Evolutionary conservation across 163 green algal species (phyloP), one percentile per base, ranked within the genome.

Genomic region (Trebouxiophyceae sp.): DNA sequence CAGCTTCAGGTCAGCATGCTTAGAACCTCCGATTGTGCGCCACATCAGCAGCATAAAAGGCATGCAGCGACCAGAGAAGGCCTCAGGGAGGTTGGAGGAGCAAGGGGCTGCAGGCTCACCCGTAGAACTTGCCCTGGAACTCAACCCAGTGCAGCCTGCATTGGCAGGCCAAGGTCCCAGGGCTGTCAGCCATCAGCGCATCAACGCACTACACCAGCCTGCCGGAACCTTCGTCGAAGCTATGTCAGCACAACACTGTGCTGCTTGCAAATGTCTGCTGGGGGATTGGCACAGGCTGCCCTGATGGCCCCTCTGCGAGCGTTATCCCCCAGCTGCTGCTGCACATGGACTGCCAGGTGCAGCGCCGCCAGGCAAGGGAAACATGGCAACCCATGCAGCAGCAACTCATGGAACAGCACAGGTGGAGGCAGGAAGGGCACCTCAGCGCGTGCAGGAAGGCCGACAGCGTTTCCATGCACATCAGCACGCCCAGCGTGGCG

Each of bases 361-460:
- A 98, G n/a, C n/a, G n/a, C n/a, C n/a, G n/a, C n/a, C n/a, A n/a
- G n/a, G n/a, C n/a, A n/a, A n/a, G n/a, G n/a, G n/a, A n/a, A n/a
- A n/a, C n/a, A n/a, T n/a, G n/a, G n/a, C n/a, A n/a, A n/a, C n/a
- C n/a, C n/a, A n/a, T n/a, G n/a, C n/a, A n/a, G n/a, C n/a, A n/a
- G n/a, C n/a, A n/a, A n/a, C n/a, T n/a, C n/a, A n/a, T n/a, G n/a
- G n/a, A n/a, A n/a, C n/a, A n/a, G n/a, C n/a, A n/a, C n/a, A n/a
- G n/a, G n/a, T n/a, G n/a, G n/a, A n/a, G n/a, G n/a, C n/a, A n/a
- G n/a, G n/a, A 45, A 56, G 33, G 85, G n/a, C n/a, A n/a, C n/a
- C n/a, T n/a, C 65, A 99, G 81, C 1, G 94, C 94, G 69, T 99
- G 94, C 54, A 99, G 82, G 81, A 99, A 99, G 54, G 94, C 94